phyloP scores from a whole-genome alignment of 352 stramenopile species.

The Phytopythium montanum region DNA sequence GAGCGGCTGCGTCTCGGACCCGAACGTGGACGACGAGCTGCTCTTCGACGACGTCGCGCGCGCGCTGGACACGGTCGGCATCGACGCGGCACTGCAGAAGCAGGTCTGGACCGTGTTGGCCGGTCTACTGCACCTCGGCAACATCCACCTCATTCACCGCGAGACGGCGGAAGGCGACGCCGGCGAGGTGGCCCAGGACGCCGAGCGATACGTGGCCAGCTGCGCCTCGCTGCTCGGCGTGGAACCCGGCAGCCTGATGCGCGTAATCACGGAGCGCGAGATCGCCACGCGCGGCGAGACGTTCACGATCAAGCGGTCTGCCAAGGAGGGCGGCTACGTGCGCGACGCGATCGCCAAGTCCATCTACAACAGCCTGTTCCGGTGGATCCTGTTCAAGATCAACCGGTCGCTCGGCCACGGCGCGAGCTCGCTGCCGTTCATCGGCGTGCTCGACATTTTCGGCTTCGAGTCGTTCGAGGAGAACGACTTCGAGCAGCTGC shows the following conservation, averaged over 20 bases:
- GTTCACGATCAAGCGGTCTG: constrained; percentile 77
- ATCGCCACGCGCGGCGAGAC: constrained; percentile 77
- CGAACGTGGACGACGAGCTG: constrained; percentile 86
- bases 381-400: constrained; percentile 79
- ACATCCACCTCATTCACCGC: constrained; percentile 69
- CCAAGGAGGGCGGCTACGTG: constrained; percentile 78
- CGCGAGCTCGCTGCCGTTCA: constrained; percentile 72
- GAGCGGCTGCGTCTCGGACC: constrained; percentile 76
- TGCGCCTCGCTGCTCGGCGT: constrained; percentile 73
- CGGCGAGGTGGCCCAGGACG: constrained; percentile 56
- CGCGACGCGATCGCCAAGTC: constrained; percentile 93
- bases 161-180: constrained; percentile 80
- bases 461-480: constrained; percentile 95
- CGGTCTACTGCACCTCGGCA: constrained; percentile 77
- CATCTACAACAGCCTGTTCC: constrained; percentile 91
- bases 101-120: constrained; percentile 77
- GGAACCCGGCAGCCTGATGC: constrained; percentile 49
- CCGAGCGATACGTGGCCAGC: constrained; percentile 46
- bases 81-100: constrained; percentile 63
- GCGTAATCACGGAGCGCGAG: constrained; percentile 78
- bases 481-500: constrained; percentile 90
- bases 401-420: constrained; percentile 82
- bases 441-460: constrained; percentile 97
- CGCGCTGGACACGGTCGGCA: constrained; percentile 73
- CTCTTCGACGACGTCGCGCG: constrained; percentile 83